These are phyloP conservation scores for Fraxinus latifolia DNA, from an alignment of 305 asterid genomes.

Conservation along the genomic window DNA sequence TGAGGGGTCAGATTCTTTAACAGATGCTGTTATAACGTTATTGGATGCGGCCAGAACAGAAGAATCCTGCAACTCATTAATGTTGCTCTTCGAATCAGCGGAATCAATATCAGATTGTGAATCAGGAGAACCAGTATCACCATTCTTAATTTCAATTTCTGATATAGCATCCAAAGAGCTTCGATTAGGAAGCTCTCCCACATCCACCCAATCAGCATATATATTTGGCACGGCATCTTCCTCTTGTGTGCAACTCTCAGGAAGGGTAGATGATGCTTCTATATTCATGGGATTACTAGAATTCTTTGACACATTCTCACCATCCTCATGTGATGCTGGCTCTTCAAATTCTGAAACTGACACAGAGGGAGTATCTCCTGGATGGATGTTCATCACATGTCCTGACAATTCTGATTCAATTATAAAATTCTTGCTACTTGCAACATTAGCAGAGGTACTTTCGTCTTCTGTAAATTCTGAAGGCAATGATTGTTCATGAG, in stretches of 20 bases:
- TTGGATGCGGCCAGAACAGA: constrained; percentile 34
- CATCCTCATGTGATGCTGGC: constrained; percentile 36
- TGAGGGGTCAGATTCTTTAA: constrained; percentile 39
- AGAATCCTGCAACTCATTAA: constrained; percentile 46
- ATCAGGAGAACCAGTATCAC: constrained; percentile 47
- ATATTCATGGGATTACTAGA: constrained; percentile 24
- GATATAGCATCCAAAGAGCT: constrained; percentile 55
- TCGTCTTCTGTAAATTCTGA: constrained; percentile 50
- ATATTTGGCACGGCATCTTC: constrained; percentile 40
- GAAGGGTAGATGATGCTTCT: constrained; percentile 36
- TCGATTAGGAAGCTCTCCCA: constrained; percentile 40
- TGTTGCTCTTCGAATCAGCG: constrained; percentile 45
- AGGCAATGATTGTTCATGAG: constrained; percentile 33
- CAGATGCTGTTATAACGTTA: constrained; percentile 27
- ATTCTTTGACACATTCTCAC: constrained; percentile 32
- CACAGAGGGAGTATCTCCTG: constrained; percentile 31
- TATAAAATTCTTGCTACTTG: constrained; percentile 38
- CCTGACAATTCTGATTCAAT: constrained; percentile 30
- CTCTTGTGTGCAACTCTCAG: constrained; percentile 37
- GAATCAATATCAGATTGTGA: constrained; percentile 61
- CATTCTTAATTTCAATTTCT: constrained; percentile 56
- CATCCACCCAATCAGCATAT: constrained; percentile 39
- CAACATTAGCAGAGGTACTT: constrained; percentile 43
- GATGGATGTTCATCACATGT: constrained; percentile 33
- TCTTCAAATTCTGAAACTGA: constrained; percentile 46